Evolutionary conservation across 75 land plant genomes (phyloP).

Genomic region (Cunninghamia lanceolata): DNA sequence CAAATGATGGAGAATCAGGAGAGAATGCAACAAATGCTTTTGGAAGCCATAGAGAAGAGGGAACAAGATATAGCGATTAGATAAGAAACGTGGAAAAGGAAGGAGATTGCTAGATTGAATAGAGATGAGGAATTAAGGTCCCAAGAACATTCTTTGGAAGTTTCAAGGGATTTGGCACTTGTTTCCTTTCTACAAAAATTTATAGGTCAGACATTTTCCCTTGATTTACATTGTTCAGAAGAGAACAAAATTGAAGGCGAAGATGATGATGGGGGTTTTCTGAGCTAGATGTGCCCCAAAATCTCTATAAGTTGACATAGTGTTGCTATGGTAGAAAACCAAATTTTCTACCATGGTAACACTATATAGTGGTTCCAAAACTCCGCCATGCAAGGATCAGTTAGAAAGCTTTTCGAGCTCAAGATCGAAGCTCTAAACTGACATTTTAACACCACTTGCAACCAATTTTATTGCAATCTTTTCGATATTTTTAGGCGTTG

Average conservation of each 20-base stretch:
- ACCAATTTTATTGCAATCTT: background rate
- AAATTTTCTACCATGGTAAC: too few relatives aligned
- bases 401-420: background rate
- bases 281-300: too few relatives aligned
- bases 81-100: conserved; percentile 43
- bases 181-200: conserved; percentile 43
- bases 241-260: too few relatives aligned
- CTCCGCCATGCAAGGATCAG: too few relatives aligned
- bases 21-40: conserved; percentile 39
- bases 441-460: background rate
- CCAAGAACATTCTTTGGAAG: conserved; percentile 29
- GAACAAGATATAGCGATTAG: conserved; percentile 37
- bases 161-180: conserved; percentile 39
- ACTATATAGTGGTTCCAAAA: too few relatives aligned
- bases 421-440: background rate
- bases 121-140: conserved; percentile 40
- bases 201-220: conserved; percentile 33
- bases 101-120: conserved; percentile 34
- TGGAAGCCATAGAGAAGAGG: conserved; percentile 41
- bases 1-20: conserved; percentile 43
- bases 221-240: too few relatives aligned
- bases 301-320: too few relatives aligned
- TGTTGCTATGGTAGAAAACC: too few relatives aligned
- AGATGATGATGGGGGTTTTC: too few relatives aligned
- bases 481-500: background rate